Base-by-base conservation (phyloP, 2,329 filamentous ascomycete genomes). In the Tolypocladium sp. region DNA sequence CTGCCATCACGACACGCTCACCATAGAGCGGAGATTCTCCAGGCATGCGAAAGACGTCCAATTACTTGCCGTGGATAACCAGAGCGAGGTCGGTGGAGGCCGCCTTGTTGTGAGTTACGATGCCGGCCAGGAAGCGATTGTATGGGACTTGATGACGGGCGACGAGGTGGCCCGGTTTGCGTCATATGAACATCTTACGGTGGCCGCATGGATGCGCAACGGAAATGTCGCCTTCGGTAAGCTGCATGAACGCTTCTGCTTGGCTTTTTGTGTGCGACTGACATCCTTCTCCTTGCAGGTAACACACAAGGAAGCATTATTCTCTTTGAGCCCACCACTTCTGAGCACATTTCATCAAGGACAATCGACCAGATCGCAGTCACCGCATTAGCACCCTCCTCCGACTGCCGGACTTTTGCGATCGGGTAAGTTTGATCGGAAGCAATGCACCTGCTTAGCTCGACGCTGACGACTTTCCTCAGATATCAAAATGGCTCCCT, bases 401-500 rank as follows among this genome's bases (percentile, higher is more conserved):
- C 88, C 20, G 94, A 99, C 73, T 97, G 91, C 74, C 85, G 91
- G 66, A 97, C 92, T 12, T 97, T 96, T 79, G 93, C 94, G 7
- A 94, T 99, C 73, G 94, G 94, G 90, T 96, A 80, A 69, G 82
- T 62, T 35, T 44, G n/a, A 13, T 15, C 4, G 20, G 25, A 37
- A 35, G 33, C 17, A 10, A 33, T 8, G 37, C 25, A 1, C 4
- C 49, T 10, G 20, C 22, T 17, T 22, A 13, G 8, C 4, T n/a
- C 46, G 49, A 42, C 57, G 51, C 62, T 64, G 58, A 65, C 61
- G 59, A 5, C 15, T 2, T 60, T 53, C 59, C 38, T 4, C 63
- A 96, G 93, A 30, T 97, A 97, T 73, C 86, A 93, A 71, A 99
- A 97, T 76, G 94, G 94, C 56, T 96, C 93, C 10, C 89, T 97